Evolutionary conservation across 495 filamentous ascomycete species (phyloP).

Genomic region (Acidiella bohemica): DNA sequence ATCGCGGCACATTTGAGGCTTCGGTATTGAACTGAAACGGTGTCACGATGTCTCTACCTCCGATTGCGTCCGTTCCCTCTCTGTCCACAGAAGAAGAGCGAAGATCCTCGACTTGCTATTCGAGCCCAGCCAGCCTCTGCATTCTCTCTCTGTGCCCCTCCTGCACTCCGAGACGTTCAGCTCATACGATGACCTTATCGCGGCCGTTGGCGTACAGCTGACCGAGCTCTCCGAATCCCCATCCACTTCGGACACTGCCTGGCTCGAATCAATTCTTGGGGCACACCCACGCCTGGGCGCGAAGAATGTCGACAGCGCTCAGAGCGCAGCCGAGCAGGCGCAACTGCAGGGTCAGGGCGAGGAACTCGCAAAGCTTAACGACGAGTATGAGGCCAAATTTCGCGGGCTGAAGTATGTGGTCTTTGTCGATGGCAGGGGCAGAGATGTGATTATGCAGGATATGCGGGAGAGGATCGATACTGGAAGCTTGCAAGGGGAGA

Average conservation of each 20-base stretch:
- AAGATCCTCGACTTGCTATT: slow-evolving; percentile 71
- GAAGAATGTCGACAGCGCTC: slow-evolving; percentile 60
- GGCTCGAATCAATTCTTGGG: slow-evolving; percentile 59
- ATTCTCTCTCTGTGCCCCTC: slow-evolving; percentile 52
- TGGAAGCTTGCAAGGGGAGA: slow-evolving; percentile 52
- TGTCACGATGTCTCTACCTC: too few species aligned
- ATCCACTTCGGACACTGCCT: slow-evolving; percentile 39
- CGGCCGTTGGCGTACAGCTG: slow-evolving; percentile 43
- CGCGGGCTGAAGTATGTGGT: slow-evolving; percentile 79
- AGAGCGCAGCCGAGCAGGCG: slow-evolving; percentile 68
- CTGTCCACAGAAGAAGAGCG: slow-evolving; percentile 44
- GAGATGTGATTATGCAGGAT: slow-evolving; percentile 66
- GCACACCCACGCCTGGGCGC: slow-evolving; percentile 80
- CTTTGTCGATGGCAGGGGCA: slow-evolving; percentile 74
- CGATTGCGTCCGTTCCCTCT: slow-evolving; percentile 37
- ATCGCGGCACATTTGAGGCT: too few species aligned
- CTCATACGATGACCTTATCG: slow-evolving; percentile 47
- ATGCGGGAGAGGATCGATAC: slow-evolving; percentile 66
- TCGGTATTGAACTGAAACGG: too few species aligned
- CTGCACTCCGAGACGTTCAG: slow-evolving; percentile 50
- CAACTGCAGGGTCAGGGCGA: slow-evolving; percentile 50
- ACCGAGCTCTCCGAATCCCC: slow-evolving; percentile 39
- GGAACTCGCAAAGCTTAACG: slow-evolving; percentile 53
- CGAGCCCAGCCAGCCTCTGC: slow-evolving; percentile 66
- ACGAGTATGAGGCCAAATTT: slow-evolving; percentile 68